Percentiles rank a stretch among this genome's conserved stretches.
Evolutionary conservation across 164 flowering plant genomes (phyloP).

Genomic region (Houttuynia cordata): DNA sequence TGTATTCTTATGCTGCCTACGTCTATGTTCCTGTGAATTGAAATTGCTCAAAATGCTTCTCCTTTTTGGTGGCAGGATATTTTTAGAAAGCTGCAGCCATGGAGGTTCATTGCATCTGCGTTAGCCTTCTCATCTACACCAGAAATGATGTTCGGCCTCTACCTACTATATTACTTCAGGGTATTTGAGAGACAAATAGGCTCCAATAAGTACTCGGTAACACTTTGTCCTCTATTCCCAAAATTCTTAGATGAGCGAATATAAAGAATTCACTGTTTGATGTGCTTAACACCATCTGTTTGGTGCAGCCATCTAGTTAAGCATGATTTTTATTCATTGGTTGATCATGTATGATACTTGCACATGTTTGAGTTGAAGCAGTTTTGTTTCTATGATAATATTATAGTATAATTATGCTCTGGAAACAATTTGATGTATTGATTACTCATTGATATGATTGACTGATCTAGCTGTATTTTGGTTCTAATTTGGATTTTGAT

Average conservation of each 20-base stretch:
- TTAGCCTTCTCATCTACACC: conserved; percentile 88
- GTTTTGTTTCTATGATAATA: too few species aligned
- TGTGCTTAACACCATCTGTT: too few species aligned
- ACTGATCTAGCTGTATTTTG: not conserved
- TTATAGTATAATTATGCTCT: too few species aligned
- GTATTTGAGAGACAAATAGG: conserved; percentile 97
- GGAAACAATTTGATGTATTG: too few species aligned
- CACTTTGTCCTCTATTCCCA: not conserved
- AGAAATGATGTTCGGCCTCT: conserved; percentile 80
- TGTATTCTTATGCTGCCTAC: too few species aligned
- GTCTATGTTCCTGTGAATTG: not conserved
- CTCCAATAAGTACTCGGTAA: conserved; percentile 80
- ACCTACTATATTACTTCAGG: conserved; percentile 85
- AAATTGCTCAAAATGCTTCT: not conserved
- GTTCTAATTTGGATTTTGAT: not conserved
- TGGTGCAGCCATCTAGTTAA: too few species aligned
- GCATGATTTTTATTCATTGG: too few species aligned
- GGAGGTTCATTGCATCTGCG: conserved; percentile 60
- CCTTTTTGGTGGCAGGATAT: conserved; percentile 56
- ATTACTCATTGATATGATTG: too few species aligned
- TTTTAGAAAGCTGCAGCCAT: conserved; percentile 36
- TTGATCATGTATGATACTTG: too few species aligned
- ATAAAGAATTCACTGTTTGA: too few species aligned
- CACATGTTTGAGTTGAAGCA: too few species aligned
- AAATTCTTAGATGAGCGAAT: too few species aligned